phyloP scores from a whole-genome alignment of 2,329 filamentous ascomycete genomes.

The Exophiala spinifera region DNA sequence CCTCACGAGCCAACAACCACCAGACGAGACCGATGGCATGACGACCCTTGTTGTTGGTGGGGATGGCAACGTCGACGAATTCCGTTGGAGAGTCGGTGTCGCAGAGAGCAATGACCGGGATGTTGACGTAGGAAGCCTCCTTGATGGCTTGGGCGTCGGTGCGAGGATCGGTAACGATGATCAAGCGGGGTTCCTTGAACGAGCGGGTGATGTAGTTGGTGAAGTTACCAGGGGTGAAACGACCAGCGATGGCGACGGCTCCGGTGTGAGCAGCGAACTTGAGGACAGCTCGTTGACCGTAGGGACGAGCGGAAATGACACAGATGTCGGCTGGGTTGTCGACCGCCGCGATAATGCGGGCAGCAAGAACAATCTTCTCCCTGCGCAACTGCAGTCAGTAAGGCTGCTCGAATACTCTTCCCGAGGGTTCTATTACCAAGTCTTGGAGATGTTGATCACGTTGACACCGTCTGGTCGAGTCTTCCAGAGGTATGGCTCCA shows the following conservation, averaged over 20 bases:
- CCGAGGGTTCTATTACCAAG: constrained; percentile 65
- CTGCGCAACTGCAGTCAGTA: constrained; percentile 47
- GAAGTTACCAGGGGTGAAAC: constrained; percentile 99
- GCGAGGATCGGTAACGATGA: constrained; percentile 98
- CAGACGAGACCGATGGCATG: constrained; percentile 97
- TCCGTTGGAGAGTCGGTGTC: constrained; percentile 99
- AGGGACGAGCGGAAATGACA: constrained; percentile 99
- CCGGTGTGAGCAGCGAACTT: constrained; percentile 99
- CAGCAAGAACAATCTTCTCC: constrained; percentile 99
- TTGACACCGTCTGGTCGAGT: constrained; percentile 98
- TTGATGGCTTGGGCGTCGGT: constrained; percentile 99
- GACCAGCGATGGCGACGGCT: constrained; percentile 95
- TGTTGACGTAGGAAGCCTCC: constrained; percentile 99
- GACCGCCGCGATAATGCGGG: constrained; percentile 96
- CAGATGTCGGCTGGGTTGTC: constrained; percentile 99
- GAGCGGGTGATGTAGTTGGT: constrained; percentile 99
- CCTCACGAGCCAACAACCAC: constrained; percentile 99
- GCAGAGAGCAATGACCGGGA: constrained; percentile 97
- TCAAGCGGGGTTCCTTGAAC: constrained; percentile 99
- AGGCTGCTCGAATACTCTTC: not conserved
- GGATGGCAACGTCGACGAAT: constrained; percentile 99
- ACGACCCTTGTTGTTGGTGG: constrained; percentile 99
- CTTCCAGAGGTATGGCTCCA: constrained; percentile 99
- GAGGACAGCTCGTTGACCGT: constrained; percentile 98
- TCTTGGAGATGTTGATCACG: constrained; percentile 99